Percentiles rank a stretch among this genome's conserved stretches.
Conservation (phyloP, 768 basidiomycete genomes). For the Suillus spraguei region DNA sequence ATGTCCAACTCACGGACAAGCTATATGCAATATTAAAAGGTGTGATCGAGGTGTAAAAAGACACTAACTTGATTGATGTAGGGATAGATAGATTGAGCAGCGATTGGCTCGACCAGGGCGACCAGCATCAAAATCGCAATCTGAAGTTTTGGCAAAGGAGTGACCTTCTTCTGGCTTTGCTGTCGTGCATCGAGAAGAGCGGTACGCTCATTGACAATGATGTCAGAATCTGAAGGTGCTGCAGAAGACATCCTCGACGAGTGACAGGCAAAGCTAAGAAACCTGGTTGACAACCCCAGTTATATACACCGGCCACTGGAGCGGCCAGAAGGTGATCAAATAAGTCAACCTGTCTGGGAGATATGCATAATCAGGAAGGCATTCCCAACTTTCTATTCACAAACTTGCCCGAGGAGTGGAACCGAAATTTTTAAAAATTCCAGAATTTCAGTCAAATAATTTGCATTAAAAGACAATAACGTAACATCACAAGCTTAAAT, state of each 20-base stretch:
- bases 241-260: slow-evolving; percentile 8
- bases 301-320: not conserved
- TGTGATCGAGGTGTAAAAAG: not conserved
- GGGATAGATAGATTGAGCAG: slow-evolving; percentile 48
- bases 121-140: slow-evolving; percentile 45
- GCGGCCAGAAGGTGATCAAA: not conserved
- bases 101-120: slow-evolving; percentile 49
- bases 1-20: slow-evolving; percentile 34
- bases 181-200: slow-evolving; percentile 18
- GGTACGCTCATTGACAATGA: slow-evolving; percentile 24
- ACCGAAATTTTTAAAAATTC: not conserved
- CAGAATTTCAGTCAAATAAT: not conserved
- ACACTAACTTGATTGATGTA: slow-evolving; percentile 48
- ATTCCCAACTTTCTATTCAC: not conserved
- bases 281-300: not conserved
- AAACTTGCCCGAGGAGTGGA: not conserved
- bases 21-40: slow-evolving; percentile 23
- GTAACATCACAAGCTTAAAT: not conserved
- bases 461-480: not conserved
- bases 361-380: not conserved
- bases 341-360: not conserved
- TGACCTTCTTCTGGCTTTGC: slow-evolving; percentile 29
- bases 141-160: slow-evolving; percentile 48
- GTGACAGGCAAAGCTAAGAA: not conserved
- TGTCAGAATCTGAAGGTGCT: slow-evolving; percentile 13